Base-by-base conservation (phyloP, 1,284 basidiomycete genomes). In the Pterulicium gracile region DNA sequence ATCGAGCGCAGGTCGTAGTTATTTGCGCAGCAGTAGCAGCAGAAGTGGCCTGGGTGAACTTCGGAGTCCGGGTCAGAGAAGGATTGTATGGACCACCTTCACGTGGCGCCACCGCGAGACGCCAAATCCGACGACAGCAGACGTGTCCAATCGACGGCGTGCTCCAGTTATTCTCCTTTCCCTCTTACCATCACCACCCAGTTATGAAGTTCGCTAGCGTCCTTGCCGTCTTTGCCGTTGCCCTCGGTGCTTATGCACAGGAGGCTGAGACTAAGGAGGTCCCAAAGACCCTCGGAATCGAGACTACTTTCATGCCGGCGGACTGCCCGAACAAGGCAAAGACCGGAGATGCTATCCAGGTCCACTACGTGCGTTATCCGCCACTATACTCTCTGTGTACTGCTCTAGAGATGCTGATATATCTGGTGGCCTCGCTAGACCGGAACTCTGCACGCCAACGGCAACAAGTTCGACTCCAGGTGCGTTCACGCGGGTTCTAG, bases 381-480 rank as follows among this genome's bases (percentile, higher is more conserved):
- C 22, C 39, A n/a, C 41, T n/a, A 39, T 17, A 32, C n/a, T n/a
- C n/a, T n/a, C n/a, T n/a, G n/a, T 2, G 17, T 42, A 41, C 7
- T 32, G 5, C 12, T 36, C 34, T 21, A 14, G 24, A 7, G 10
- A 4, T 24, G 7, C 34, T 44, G 24, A 47, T 17, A 43, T 15
- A n/a, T 4, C 4, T 21, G 3, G 21, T 43, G 40, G 54, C 35
- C 54, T n/a, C n/a, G n/a, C n/a, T 32, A 91, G 81, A 88, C 83
- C 3, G 88, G 89, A 4, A 89, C 70, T 4, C 64, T 88, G 45
- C 77, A 75, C 55, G 65, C 73, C n/a, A 79, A 73, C 48, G 86
- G 86, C 13, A 74, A 72, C 45, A 84, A 88, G 61, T 92, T 92
- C 56, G 89, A 92, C 62, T 89, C 86, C 3, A 89, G 86, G 77